A percentile compares a stretch with the other conserved stretches of the same genome.
phyloP scores from a whole-genome alignment of 306 rosid genomes.

The Biancaea sappan region DNA sequence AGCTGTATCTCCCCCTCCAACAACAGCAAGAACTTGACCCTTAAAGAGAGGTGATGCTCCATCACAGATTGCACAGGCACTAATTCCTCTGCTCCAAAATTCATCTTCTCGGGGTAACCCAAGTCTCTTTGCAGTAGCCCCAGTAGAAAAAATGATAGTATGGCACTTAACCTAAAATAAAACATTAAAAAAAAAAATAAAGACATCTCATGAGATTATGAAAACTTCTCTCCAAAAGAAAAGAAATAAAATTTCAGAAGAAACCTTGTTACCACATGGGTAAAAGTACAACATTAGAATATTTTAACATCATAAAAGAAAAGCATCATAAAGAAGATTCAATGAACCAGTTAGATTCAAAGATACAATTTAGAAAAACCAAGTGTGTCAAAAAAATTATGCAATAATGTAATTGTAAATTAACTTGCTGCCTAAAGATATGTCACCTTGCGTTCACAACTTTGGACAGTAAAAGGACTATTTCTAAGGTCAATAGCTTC shows the following conservation, averaged over 20 bases:
- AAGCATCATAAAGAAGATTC: neutral
- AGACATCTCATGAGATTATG: conserved; percentile 24
- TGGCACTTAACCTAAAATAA: conserved; percentile 79
- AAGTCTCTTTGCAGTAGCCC: conserved; percentile 92
- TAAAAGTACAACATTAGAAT: neutral
- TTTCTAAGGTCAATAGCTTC: conserved; percentile 71
- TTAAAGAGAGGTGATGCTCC: conserved; percentile 97
- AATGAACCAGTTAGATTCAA: neutral
- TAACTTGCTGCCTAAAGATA: conserved; percentile 33
- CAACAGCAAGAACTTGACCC: conserved; percentile 92
- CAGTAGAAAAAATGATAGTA: conserved; percentile 78
- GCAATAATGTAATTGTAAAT: conserved; percentile 23
- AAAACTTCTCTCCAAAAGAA: conserved; percentile 26
- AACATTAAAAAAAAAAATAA: conserved; percentile 22
- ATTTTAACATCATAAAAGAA: conserved; percentile 6
- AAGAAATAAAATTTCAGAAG: neutral
- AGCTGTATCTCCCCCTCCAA: conserved; percentile 99
- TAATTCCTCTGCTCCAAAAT: conserved; percentile 98
- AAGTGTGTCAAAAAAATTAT: conserved; percentile 20
- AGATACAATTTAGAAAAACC: conserved; percentile 11
- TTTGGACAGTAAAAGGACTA: conserved; percentile 80
- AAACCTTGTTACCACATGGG: conserved; percentile 10
- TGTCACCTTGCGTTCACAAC: conserved; percentile 96
- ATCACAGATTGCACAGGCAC: conserved; percentile 99
- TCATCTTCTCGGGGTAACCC: conserved; percentile 92